A percentile compares a stretch with the other conserved stretches of the same genome.
phyloP scores from a whole-genome alignment of 2,329 filamentous ascomycete genomes.

The Colletotrichum kahawae region DNA sequence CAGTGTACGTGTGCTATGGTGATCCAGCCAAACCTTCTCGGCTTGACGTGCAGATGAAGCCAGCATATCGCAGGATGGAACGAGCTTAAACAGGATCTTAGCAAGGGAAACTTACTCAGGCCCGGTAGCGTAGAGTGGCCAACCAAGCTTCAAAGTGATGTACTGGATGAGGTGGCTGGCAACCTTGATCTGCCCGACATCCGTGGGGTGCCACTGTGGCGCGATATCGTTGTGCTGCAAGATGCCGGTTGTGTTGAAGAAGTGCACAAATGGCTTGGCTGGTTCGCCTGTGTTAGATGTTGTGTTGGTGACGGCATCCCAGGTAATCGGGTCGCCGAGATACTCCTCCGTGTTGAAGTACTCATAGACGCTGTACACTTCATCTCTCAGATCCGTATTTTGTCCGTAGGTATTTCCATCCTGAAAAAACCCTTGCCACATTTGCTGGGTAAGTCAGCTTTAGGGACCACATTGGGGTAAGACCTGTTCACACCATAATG shows the following conservation, averaged over 20 bases:
- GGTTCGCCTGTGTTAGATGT: constrained; percentile 34
- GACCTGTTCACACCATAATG: constrained; percentile 41
- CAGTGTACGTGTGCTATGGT: neutral
- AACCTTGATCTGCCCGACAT: constrained; percentile 65
- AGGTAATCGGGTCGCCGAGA: constrained; percentile 41
- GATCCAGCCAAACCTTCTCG: neutral
- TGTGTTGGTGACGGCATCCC: constrained; percentile 43
- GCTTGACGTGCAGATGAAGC: neutral
- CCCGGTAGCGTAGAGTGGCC: constrained; percentile 59
- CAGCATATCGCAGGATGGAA: neutral
- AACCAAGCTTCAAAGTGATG: constrained; percentile 59
- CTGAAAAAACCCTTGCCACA: constrained; percentile 59
- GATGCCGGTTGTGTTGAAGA: constrained; percentile 66
- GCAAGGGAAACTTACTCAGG: constrained; percentile 50
- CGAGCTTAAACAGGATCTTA: constrained; percentile 23
- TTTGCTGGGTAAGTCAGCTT: constrained; percentile 38
- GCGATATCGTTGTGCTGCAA: constrained; percentile 67
- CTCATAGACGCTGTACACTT: constrained; percentile 55
- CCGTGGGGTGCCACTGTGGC: constrained; percentile 64
- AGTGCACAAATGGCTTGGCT: constrained; percentile 57
- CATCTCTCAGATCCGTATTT: constrained; percentile 49
- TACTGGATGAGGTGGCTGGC: constrained; percentile 65
- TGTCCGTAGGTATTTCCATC: constrained; percentile 56
- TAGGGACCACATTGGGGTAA: too few species aligned
- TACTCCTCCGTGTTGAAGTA: constrained; percentile 55